Conservation (phyloP, 1,284 basidiomycete genomes). For the Phellopilus nigrolimitatus region DNA sequence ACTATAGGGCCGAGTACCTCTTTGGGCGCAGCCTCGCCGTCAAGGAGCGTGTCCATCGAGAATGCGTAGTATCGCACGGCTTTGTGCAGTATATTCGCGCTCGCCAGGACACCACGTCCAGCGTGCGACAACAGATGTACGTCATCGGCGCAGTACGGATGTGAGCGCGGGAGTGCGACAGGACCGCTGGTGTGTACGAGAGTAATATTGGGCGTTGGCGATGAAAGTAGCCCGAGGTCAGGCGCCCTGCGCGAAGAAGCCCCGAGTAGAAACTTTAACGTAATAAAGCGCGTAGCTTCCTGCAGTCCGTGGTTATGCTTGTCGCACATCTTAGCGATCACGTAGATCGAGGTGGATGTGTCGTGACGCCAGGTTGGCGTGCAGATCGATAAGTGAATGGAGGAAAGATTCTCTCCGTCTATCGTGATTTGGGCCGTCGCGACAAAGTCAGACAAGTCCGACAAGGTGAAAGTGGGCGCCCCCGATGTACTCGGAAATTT, state of each 20-base stretch:
- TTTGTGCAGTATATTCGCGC: slow-evolving; percentile 5
- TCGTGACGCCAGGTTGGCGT: not conserved
- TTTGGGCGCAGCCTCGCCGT: not conserved
- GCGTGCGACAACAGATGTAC: not conserved
- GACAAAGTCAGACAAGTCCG: not conserved
- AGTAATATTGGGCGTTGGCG: not conserved
- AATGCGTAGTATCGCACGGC: slow-evolving; percentile 5
- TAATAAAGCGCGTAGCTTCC: not conserved
- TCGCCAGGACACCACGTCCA: slow-evolving; percentile 8
- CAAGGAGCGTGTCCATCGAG: slow-evolving; percentile 3
- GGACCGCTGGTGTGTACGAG: not conserved
- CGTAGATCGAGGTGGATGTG: not conserved
- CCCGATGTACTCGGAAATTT: too few relatives aligned
- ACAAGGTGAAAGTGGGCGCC: not conserved
- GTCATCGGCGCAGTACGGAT: slow-evolving; percentile 4
- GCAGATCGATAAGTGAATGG: not conserved
- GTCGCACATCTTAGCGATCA: not conserved
- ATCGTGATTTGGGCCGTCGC: not conserved
- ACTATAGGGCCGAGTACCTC: not conserved
- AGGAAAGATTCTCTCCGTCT: not conserved
- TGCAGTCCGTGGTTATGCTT: not conserved
- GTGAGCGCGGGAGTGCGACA: not conserved
- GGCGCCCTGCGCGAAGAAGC: not conserved
- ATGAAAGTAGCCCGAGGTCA: not conserved
- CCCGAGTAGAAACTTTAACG: too few relatives aligned